phyloP scores from a whole-genome alignment of 768 basidiomycete genomes.

The Podaxis pistillaris region DNA sequence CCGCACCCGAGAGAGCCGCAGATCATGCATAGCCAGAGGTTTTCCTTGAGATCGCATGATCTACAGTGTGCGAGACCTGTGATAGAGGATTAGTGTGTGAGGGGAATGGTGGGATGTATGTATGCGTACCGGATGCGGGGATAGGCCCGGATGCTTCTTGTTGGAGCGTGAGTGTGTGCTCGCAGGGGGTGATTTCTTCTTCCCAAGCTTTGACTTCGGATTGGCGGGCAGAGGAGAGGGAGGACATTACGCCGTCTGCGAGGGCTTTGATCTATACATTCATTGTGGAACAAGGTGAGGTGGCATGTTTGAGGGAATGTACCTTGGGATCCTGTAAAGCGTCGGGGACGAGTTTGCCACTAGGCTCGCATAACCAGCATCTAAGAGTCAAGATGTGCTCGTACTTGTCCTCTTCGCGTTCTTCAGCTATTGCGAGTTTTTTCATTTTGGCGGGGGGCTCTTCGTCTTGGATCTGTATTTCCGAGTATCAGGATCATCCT shows the following conservation, averaged over 20 bases:
- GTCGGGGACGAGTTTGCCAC: constrained; percentile 44
- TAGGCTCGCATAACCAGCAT: constrained; percentile 73
- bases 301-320: constrained; percentile 1
- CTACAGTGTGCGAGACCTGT: constrained; percentile 82
- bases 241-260: constrained; percentile 68
- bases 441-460: constrained; percentile 89
- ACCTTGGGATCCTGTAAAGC: constrained; percentile 36
- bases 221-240: constrained; percentile 86
- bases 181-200: constrained; percentile 86
- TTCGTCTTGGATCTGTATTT: constrained; percentile 58
- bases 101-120: not conserved
- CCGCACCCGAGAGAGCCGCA: constrained; percentile 93
- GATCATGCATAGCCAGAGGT: constrained; percentile 93
- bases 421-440: constrained; percentile 85
- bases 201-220: constrained; percentile 98
- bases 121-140: constrained; percentile 47
- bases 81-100: not conserved
- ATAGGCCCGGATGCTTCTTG: constrained; percentile 46
- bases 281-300: not conserved
- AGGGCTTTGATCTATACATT: constrained; percentile 50
- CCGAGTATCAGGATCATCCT: not conserved
- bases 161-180: constrained; percentile 61
- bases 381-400: constrained; percentile 61
- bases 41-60: constrained; percentile 82
- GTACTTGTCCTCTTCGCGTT: constrained; percentile 88